Evolutionary conservation across 2,329 filamentous ascomycete species (phyloP).

Genomic region (Neofusicoccum kwambonambiense): DNA sequence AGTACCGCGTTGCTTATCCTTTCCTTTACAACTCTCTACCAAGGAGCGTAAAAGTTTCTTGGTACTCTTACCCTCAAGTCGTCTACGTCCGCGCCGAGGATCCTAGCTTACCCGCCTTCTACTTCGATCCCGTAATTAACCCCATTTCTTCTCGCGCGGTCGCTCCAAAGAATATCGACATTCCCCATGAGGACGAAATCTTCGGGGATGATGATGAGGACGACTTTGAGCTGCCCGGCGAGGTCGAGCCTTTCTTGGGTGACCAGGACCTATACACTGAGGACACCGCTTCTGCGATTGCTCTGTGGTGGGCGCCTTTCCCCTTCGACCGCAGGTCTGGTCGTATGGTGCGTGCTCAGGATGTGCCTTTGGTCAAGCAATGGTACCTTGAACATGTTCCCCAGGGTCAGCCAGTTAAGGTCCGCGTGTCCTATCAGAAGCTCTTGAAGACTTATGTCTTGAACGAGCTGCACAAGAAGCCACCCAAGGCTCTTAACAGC

Average conservation of each 20-base stretch:
- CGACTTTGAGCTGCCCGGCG: constrained; percentile 77
- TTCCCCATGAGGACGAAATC: constrained; percentile 90
- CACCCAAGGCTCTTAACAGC: constrained; percentile 91
- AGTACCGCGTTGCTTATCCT: constrained; percentile 92
- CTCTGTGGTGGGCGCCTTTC: constrained; percentile 96
- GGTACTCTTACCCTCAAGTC: constrained; percentile 90
- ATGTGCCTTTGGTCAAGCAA: constrained; percentile 95
- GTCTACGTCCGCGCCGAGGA: constrained; percentile 89
- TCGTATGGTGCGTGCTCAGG: constrained; percentile 93
- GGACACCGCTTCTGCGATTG: constrained; percentile 87
- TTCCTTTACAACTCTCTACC: constrained; percentile 96
- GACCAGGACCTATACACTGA: constrained; percentile 87
- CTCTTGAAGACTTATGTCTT: constrained; percentile 92
- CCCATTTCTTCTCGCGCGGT: constrained; percentile 95
- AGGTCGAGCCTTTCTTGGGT: constrained; percentile 81
- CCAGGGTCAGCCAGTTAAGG: constrained; percentile 87
- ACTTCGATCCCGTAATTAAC: constrained; percentile 97
- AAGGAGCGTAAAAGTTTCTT: constrained; percentile 86
- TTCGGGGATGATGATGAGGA: constrained; percentile 87
- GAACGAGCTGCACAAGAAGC: constrained; percentile 95
- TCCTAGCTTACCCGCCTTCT: constrained; percentile 87
- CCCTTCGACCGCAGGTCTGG: constrained; percentile 94
- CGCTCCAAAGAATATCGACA: constrained; percentile 86
- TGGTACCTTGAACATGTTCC: constrained; percentile 98
- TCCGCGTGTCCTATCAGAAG: constrained; percentile 97